Conservation (phyloP, 345 rosid species). For the Gossypium ekmanianum region DNA sequence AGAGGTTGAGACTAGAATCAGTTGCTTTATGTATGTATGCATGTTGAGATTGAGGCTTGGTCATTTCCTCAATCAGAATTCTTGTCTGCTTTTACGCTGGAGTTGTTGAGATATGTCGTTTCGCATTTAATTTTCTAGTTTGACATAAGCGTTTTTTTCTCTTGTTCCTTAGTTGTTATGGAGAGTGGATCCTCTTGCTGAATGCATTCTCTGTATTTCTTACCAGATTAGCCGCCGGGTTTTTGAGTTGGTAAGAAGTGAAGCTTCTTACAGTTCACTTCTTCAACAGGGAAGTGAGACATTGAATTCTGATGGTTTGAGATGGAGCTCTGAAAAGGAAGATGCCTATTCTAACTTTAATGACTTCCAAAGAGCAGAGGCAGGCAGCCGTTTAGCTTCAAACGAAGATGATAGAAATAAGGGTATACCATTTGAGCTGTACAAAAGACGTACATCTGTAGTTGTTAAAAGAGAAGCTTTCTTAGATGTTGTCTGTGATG, state of each 20-base stretch:
- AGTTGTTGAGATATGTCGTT: background rate
- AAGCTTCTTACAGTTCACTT: conserved; percentile 35
- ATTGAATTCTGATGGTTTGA: conserved; percentile 14
- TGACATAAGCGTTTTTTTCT: background rate
- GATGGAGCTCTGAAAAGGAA: conserved; percentile 33
- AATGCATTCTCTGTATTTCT: conserved; percentile 11
- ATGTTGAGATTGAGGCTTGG: background rate
- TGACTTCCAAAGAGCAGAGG: conserved; percentile 26
- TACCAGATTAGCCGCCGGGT: conserved; percentile 82
- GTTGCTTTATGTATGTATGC: background rate
- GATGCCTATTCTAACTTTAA: conserved; percentile 25
- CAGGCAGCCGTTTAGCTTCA: conserved; percentile 13
- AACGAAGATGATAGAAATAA: conserved; percentile 32
- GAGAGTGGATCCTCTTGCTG: conserved; percentile 3
- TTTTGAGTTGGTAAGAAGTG: conserved; percentile 66
- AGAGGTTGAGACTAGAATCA: background rate
- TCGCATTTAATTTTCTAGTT: background rate
- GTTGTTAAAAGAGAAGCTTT: conserved; percentile 67
- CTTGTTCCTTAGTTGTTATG: background rate
- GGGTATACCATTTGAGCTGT: conserved; percentile 68
- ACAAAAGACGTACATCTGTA: conserved; percentile 81
- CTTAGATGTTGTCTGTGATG: conserved; percentile 75
- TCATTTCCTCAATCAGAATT: background rate
- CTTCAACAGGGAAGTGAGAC: conserved; percentile 35
- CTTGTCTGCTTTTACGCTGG: background rate